These are phyloP conservation scores for Populus trichocarpa DNA, from an alignment of 441 rosid genomes.

Conservation along the genomic window DNA sequence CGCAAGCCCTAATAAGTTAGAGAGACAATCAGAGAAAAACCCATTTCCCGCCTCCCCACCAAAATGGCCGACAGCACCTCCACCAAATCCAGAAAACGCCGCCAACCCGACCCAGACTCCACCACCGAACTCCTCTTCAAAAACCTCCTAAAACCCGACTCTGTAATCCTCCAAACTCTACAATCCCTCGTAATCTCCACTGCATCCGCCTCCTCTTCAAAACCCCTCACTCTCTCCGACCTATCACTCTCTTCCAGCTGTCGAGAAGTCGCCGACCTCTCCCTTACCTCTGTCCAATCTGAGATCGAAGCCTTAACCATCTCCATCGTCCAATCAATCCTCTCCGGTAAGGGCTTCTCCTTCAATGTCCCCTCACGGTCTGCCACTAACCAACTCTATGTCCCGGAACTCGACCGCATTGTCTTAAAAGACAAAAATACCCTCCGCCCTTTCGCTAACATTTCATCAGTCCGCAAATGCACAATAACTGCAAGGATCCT, in stretches of 20 bases:
- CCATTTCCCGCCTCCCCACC: conserved; percentile 10
- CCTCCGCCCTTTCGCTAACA: conserved; percentile 77
- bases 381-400: conserved; percentile 89
- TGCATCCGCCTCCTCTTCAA: conserved; percentile 45
- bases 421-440: conserved; percentile 91
- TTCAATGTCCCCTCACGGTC: conserved; percentile 93
- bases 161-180: conserved; percentile 53
- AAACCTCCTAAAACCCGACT: conserved; percentile 58
- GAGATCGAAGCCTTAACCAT: conserved; percentile 69
- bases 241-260: conserved; percentile 67
- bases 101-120: conserved; percentile 45
- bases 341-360: conserved; percentile 82
- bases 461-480: conserved; percentile 80
- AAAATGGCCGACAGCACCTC: conserved; percentile 21
- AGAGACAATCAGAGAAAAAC: not conserved
- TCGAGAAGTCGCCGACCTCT: conserved; percentile 84
- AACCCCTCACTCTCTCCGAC: conserved; percentile 72
- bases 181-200: conserved; percentile 29
- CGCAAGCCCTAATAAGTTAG: not conserved
- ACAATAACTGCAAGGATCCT: conserved; percentile 85
- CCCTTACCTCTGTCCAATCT: conserved; percentile 80
- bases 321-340: conserved; percentile 67
- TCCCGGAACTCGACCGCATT: conserved; percentile 98
- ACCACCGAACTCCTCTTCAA: conserved; percentile 64
- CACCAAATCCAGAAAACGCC: conserved; percentile 52